These are phyloP conservation scores for Scheffersomyces quercinus DNA, from an alignment of 1,139 yeast species.

Conservation along the genomic window DNA sequence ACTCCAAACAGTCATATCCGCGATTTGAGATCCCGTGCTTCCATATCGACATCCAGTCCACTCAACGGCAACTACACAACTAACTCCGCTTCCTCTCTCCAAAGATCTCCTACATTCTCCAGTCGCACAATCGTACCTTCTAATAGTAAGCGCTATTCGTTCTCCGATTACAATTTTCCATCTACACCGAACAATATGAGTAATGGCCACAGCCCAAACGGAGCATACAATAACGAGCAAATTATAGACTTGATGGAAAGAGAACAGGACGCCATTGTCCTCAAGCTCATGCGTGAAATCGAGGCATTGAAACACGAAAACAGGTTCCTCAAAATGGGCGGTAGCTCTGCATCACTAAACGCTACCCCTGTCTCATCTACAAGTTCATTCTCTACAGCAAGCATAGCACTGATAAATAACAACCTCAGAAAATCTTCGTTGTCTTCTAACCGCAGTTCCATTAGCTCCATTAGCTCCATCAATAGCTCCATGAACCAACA, in stretches of 20 bases:
- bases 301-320: conserved; percentile 54
- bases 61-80: conserved; percentile 11
- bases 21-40: background rate
- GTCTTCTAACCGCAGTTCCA: conserved; percentile 5
- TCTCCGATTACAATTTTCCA: conserved; percentile 10
- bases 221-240: conserved; percentile 31
- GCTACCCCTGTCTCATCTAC: conserved; percentile 3
- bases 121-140: conserved; percentile 10
- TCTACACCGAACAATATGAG: background rate
- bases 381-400: background rate
- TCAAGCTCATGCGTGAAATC: conserved; percentile 59
- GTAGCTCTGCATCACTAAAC: background rate
- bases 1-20: conserved; percentile 1
- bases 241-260: conserved; percentile 65
- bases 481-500: background rate
- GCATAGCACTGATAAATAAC: background rate
- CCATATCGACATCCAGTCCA: conserved; percentile 1
- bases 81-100: conserved; percentile 8
- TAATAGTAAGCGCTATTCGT: conserved; percentile 9
- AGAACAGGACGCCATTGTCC: conserved; percentile 67
- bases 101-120: conserved; percentile 14
- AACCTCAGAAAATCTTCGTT: conserved; percentile 10
- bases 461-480: background rate
- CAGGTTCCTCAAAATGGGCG: conserved; percentile 22
- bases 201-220: background rate